Base-by-base conservation (phyloP, 805 yeast genomes). In the Debaryomyces tyrocola region DNA sequence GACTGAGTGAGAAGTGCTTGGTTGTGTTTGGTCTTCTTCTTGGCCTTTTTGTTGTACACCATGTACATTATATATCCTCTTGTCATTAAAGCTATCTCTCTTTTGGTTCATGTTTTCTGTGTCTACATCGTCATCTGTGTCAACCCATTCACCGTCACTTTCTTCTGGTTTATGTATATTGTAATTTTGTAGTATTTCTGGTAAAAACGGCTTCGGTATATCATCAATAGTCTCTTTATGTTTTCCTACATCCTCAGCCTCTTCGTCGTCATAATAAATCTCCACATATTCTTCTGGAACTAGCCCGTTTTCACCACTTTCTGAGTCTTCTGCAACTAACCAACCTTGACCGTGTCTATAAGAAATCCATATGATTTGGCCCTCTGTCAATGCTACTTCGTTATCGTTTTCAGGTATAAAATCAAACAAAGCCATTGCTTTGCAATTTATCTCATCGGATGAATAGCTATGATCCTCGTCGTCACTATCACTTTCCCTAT, bases 301-400 rank as follows among this genome's bases (percentile, higher is more conserved):
- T 43, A 94, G 78, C 1, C 99, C 99, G 10, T 95, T 87, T 51
- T 84, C 86, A 1, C 89, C 90, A 2, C 86, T 77, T 21, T 60
- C 74, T 1, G 88, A 85, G 58, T 90, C 90, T 55, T 81, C 83
- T 0, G 97, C 98, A 43, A 94, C 97, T 3, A 94, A 77, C 99
- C 99, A 94, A 6, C 99, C 99, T 63, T 92, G 97, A 20, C 98
- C 98, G 63, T 92, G 96, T 47, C 95, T 81, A 64, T 91, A 92
- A 48, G 85, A 82, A 27, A 94, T 86, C 80, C 90, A 85, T 2
- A 94, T 81, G 11, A 81, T 64, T 66, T 94, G 97, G 31, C 96
- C 96, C 56, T 86, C 95, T 11, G 59, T 67, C 28, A 94, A 69
- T 9, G 77, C 80, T 38, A 91, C 80, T 59, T 94, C 99, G 64